Evolutionary conservation across 345 rosid genomes (phyloP), one percentile per base, ranked within the genome.

Genomic region (Boechera stricta): DNA sequence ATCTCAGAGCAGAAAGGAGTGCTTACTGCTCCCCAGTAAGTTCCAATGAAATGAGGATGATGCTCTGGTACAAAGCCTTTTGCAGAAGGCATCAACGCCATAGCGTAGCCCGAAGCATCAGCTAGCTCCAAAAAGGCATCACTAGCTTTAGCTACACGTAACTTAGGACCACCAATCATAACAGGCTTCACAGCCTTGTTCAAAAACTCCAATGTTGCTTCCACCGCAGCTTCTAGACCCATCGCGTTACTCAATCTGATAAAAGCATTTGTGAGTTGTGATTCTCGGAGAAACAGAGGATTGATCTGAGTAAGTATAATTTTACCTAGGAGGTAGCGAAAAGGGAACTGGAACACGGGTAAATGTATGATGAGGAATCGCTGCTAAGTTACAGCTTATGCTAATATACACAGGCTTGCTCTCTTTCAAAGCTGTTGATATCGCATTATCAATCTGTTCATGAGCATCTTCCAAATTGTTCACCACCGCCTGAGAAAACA

Each of bases 1-100:
- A 86, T 84, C 79, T 82, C 86, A 2, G 77, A 65, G 11, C 86
- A 86, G 54, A 81, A 86, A 2, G 85, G 71, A 0, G 84, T 82
- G 66, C 90, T 76, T 61, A 63, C 38, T 26, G 67, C 67, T 13
- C 67, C 67, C 67, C 67, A 63, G 1, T 63, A 63, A 42, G 67
- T 63, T 1, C 67, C 52, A 63, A 63, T 42, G 67, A 63, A 63
- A 63, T 63, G 67, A 63, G 36, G 38, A 63, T 42, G 67, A 2
- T 63, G 67, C 67, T 63, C 67, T 63, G 52, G 67, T 1, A 63
- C 67, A 39, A 63, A 42, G 10, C 67, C 67, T 63, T 63, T 63
- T 3, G 67, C 67, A 63, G 67, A 63, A 63, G 67, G 67, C 67
- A 63, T 63, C 24, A 42, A 12, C 29, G 67, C 52, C 38, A 63